Conservation (phyloP, 163 green algal genomes). For the Scenedesmus sp. region DNA sequence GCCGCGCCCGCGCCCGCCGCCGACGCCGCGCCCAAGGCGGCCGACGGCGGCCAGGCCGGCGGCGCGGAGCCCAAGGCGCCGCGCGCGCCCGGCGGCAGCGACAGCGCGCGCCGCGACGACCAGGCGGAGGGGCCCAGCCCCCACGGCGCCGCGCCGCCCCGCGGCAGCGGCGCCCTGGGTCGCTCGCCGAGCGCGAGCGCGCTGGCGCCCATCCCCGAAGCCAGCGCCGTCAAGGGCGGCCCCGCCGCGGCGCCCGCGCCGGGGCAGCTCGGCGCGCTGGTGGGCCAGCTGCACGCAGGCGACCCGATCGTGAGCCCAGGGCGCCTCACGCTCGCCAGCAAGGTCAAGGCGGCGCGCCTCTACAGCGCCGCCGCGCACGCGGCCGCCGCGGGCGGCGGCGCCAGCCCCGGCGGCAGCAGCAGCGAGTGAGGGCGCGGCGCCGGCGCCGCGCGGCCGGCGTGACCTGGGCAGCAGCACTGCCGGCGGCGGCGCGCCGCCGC, state of each 20-base stretch:
- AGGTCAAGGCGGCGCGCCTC: conserved; percentile 40
- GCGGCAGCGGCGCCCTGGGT: not conserved
- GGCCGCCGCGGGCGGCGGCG: not conserved
- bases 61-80: not conserved
- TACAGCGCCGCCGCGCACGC: not conserved
- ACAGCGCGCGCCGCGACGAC: not conserved
- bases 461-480: no score
- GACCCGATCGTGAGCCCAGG: conserved; percentile 43
- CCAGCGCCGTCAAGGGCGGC: not conserved
- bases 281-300: conserved; percentile 10
- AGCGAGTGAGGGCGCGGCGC: not conserved
- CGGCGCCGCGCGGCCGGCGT: no score
- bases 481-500: no score
- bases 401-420: not conserved
- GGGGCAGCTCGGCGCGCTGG: not conserved
- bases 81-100: no score
- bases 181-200: conserved; percentile 5
- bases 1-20: no score
- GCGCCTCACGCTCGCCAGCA: conserved; percentile 34
- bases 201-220: conserved; percentile 27
- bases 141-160: no score
- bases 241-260: not conserved
- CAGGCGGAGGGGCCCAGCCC: no score
- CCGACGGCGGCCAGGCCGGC: not conserved
- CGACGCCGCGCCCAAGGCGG: no score